These are phyloP conservation scores for Glycine soja DNA, from an alignment of 306 rosid genomes.

Conservation along the genomic window DNA sequence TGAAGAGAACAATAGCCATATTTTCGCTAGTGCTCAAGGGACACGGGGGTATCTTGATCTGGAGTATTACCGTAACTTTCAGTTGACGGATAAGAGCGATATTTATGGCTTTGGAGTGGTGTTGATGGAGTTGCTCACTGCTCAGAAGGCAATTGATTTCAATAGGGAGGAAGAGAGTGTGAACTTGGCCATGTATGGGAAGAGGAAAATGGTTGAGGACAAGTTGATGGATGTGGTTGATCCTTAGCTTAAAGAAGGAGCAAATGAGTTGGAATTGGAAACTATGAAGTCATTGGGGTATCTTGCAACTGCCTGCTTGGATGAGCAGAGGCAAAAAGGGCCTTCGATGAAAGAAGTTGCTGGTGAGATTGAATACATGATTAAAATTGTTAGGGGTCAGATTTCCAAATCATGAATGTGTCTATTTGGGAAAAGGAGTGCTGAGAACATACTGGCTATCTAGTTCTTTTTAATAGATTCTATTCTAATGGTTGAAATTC, in stretches of 20 bases:
- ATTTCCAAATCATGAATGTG: slow-evolving; percentile 19
- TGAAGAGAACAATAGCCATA: slow-evolving; percentile 52
- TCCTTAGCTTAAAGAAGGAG: slow-evolving; percentile 54
- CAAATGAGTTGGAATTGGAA: slow-evolving; percentile 50
- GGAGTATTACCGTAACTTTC: slow-evolving; percentile 56
- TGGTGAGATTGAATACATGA: slow-evolving; percentile 58
- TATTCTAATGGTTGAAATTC: too few relatives aligned
- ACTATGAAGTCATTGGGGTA: slow-evolving; percentile 60
- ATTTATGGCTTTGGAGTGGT: slow-evolving; percentile 71
- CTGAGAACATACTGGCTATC: not conserved
- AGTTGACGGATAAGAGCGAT: slow-evolving; percentile 67
- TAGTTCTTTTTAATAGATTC: not conserved
- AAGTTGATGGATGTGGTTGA: slow-evolving; percentile 59
- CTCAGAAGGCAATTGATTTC: slow-evolving; percentile 66
- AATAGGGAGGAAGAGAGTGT: slow-evolving; percentile 65
- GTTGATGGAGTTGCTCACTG: slow-evolving; percentile 59
- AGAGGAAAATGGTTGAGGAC: slow-evolving; percentile 54
- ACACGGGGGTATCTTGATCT: slow-evolving; percentile 67
- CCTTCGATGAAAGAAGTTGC: slow-evolving; percentile 74
- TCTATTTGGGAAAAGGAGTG: not conserved
- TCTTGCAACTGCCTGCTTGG: slow-evolving; percentile 62
- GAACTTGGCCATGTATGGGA: slow-evolving; percentile 61
- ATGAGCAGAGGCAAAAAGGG: slow-evolving; percentile 59
- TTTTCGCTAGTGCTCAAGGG: slow-evolving; percentile 63
- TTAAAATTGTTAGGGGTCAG: slow-evolving; percentile 45